Evolutionary conservation across 805 yeast species (phyloP), one percentile per base, ranked within the genome.

Genomic region (Pichia phayaonensis): DNA sequence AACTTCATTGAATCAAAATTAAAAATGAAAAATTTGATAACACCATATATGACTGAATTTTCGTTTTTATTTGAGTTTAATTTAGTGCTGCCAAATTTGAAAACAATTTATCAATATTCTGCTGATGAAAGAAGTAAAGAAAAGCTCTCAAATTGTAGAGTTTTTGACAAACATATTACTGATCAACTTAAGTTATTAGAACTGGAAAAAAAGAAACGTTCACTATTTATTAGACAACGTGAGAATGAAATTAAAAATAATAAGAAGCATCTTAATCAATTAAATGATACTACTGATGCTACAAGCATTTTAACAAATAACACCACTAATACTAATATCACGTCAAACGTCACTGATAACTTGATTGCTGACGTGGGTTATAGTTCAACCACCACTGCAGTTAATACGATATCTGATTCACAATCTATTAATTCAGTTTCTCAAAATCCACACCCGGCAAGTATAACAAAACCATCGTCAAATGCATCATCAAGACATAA

Each of bases 101-200:
- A 66, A 27, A 24, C 44, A 8, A 43, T 51, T 10, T 55, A 48
- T 34, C 84, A 81, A 26, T 12, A 40, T 42, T 36, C 54, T 20
- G 23, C 42, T 5, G 56, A 61, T 69, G 10, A 69, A 68, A 52
- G 72, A 69, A 26, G 61, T 62, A 27, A 66, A 44, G 66, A 67
- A 31, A 66, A 63, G 44, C 61, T 70, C 26, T 68, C 64, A 42
- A 65, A 26, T 12, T 40, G 42, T 18, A n/a, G 24, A 10, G 23
- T 81, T 7, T 83, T 84, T 58, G 66, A 63, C 5, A 60, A 64
- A 3, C 67, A 77, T 42, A 64, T 84, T 24, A 60, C 65, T 0
- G 70, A 68, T 22, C 89, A 85, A 61, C 59, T 70, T 7, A 78
- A 73, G 29, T 76, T 83, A 59, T 55, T 76, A 23, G 71, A 71